Percentiles rank a stretch among this genome's conserved stretches.
These are phyloP conservation scores for Lablab purpureus DNA, from an alignment of 306 rosid genomes.

Conservation along the genomic window DNA sequence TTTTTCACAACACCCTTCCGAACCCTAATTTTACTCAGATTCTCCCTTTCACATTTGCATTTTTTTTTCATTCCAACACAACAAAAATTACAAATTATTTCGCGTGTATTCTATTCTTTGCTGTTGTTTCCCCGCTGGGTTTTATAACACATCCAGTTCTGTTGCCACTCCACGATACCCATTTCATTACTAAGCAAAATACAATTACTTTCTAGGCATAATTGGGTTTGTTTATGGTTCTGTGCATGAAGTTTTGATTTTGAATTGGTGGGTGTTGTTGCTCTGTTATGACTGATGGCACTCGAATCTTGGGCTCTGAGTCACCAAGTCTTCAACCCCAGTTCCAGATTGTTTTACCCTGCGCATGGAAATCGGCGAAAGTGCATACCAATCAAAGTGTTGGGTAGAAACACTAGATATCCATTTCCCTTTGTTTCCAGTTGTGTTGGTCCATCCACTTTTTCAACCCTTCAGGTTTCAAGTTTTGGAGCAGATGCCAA, in stretches of 20 bases:
- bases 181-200: neutral
- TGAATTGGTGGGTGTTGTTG: constrained; percentile 38
- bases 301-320: constrained; percentile 49
- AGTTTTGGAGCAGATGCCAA: constrained; percentile 28
- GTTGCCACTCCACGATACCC: constrained; percentile 7
- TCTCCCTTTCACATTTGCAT: neutral
- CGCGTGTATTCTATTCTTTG: constrained; percentile 14
- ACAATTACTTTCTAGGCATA: neutral
- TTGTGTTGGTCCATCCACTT: constrained; percentile 42
- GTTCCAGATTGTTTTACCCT: constrained; percentile 44
- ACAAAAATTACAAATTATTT: neutral
- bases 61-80: neutral
- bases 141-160: constrained; percentile 17
- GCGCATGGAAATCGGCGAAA: constrained; percentile 30
- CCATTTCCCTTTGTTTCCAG: constrained; percentile 49
- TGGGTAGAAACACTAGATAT: constrained; percentile 35
- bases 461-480: constrained; percentile 35
- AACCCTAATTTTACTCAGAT: constrained; percentile 46
- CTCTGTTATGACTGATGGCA: constrained; percentile 50
- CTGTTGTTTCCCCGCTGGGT: neutral
- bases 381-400: constrained; percentile 47
- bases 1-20: neutral
- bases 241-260: constrained; percentile 40
- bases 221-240: neutral
- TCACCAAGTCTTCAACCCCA: constrained; percentile 41